Conservation (phyloP, 163 green algal genomes). For the Scenedesmus sp. region DNA sequence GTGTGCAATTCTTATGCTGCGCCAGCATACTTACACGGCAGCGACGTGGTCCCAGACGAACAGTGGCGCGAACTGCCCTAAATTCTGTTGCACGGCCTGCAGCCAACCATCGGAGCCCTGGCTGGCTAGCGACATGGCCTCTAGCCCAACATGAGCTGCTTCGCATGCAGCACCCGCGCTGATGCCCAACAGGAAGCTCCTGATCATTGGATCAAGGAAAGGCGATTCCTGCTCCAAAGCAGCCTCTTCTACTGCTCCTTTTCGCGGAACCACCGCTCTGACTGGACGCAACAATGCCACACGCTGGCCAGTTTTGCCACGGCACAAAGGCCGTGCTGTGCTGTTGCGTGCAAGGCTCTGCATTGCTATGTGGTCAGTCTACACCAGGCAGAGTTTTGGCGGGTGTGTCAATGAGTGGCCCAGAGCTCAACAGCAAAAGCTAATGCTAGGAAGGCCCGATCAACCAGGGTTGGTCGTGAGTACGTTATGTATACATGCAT, state of each 20-base stretch:
- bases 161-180: slow-evolving; percentile 66
- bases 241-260: not conserved
- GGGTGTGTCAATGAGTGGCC: not conserved
- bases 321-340: not conserved
- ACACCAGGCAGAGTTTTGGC: not conserved
- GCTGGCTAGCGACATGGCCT: slow-evolving; percentile 53
- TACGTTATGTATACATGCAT: not conserved
- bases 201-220: slow-evolving; percentile 66
- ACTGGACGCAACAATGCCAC: not conserved
- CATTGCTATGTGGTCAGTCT: not conserved
- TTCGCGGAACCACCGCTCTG: not conserved
- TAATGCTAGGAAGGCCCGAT: not conserved
- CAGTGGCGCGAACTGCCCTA: slow-evolving; percentile 56
- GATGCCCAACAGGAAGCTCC: slow-evolving; percentile 69
- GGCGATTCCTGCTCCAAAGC: not conserved
- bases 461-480: not conserved
- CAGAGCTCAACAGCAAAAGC: slow-evolving; percentile 1
- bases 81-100: not conserved
- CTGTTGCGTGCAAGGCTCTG: not conserved
- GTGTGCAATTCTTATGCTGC: not conserved
- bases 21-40: slow-evolving; percentile 25
- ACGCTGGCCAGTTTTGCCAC: not conserved
- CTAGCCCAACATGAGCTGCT: slow-evolving; percentile 60
- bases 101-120: not conserved
- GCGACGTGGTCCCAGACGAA: slow-evolving; percentile 76